These are phyloP conservation scores for Trametes coccinea DNA, from an alignment of 768 basidiomycete genomes.

Conservation along the genomic window DNA sequence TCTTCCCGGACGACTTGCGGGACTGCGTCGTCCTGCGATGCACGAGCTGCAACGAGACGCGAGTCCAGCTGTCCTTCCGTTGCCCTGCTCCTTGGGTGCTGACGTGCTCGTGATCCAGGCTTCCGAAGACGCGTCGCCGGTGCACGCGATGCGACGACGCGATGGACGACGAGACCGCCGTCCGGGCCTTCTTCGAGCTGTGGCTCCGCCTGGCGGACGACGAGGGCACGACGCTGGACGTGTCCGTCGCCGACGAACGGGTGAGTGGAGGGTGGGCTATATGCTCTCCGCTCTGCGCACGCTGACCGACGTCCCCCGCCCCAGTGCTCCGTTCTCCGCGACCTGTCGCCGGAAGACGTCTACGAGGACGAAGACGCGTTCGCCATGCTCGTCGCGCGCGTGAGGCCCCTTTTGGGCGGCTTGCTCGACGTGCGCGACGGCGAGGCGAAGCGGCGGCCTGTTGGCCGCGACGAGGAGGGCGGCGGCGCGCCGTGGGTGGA, in stretches of 20 bases:
- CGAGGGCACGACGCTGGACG: constrained; percentile 40
- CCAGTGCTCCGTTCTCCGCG: constrained; percentile 39
- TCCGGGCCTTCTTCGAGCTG: constrained; percentile 49
- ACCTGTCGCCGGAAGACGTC: constrained; percentile 46
- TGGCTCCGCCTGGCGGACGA: constrained; percentile 55
- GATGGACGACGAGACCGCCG: constrained; percentile 40
- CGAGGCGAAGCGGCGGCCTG: constrained; percentile 11
- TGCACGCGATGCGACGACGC: constrained; percentile 55
- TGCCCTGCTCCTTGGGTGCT: neutral
- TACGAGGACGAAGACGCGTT: constrained; percentile 41
- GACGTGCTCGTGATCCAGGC: constrained; percentile 33
- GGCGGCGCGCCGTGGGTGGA: constrained; percentile 10
- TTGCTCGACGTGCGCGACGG: constrained; percentile 42
- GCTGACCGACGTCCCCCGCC: constrained; percentile 21
- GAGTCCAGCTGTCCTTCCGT: constrained; percentile 20
- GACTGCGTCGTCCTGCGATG: constrained; percentile 54
- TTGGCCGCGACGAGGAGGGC: neutral
- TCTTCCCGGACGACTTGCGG: constrained; percentile 50
- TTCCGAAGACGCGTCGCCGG: constrained; percentile 38
- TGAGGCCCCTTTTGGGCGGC: constrained; percentile 50
- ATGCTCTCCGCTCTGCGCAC: neutral
- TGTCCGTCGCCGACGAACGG: constrained; percentile 52
- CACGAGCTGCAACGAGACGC: constrained; percentile 54
- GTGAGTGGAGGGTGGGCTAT: constrained; percentile 27
- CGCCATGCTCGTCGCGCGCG: constrained; percentile 38